Percentiles rank a stretch among this genome's conserved stretches.
Conservation (phyloP, 441 rosid species). For the Isatis lusitanica region DNA sequence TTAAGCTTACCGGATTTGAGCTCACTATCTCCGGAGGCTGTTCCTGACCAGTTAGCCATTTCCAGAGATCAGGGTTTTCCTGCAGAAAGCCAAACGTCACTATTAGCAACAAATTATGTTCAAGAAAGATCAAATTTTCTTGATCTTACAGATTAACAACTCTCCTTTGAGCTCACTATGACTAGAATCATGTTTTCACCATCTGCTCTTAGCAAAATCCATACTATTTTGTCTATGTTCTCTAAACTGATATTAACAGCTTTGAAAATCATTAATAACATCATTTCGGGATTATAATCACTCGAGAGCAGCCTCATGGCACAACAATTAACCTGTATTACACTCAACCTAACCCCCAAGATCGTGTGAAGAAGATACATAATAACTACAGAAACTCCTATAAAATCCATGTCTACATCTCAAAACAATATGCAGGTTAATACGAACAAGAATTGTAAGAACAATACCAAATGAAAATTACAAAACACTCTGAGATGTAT, state of each 20-base stretch:
- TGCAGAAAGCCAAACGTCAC: constrained; percentile 30
- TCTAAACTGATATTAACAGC: neutral
- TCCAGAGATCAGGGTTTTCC: constrained; percentile 97
- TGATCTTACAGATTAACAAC: neutral
- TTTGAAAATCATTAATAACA: neutral
- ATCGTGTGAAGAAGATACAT: neutral
- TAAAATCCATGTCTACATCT: neutral
- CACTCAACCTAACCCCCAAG: neutral
- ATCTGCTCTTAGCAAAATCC: neutral
- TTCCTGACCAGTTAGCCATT: constrained; percentile 88
- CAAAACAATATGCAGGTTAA: neutral
- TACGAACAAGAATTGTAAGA: neutral
- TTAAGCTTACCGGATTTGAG: constrained; percentile 60
- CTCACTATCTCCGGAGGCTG: constrained; percentile 76
- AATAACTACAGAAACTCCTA: neutral
- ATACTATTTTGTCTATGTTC: neutral
- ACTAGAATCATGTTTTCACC: neutral
- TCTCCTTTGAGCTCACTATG: neutral
- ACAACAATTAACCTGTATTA: neutral
- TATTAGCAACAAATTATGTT: neutral
- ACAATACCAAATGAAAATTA: neutral
- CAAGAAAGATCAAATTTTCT: neutral
- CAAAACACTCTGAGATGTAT: neutral
- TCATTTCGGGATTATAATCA: neutral
- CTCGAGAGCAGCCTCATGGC: neutral